Percentiles rank a stretch among this genome's conserved stretches.
phyloP scores from a whole-genome alignment of 1,284 basidiomycete species.

The Rhizopogon hawkerae region DNA sequence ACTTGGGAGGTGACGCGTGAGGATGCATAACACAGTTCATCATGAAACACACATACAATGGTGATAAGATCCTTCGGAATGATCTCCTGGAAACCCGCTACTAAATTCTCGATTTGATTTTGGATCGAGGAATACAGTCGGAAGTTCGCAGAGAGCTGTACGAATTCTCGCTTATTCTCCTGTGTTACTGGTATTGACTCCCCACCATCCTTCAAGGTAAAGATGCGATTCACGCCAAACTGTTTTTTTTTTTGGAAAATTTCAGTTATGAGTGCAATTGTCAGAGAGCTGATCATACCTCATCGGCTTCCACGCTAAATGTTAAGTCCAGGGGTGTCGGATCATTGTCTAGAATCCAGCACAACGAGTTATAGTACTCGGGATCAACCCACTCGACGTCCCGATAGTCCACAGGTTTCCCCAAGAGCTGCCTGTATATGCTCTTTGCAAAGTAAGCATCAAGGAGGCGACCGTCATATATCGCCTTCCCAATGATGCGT shows the following conservation, averaged over 20 bases:
- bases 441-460: slow-evolving; percentile 98
- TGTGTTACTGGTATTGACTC: slow-evolving; percentile 80
- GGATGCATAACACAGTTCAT: background rate
- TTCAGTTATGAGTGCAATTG: background rate
- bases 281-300: slow-evolving; percentile 44
- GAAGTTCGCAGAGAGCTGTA: slow-evolving; percentile 86
- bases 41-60: slow-evolving; percentile 45
- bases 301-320: slow-evolving; percentile 87
- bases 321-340: slow-evolving; percentile 79
- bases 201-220: slow-evolving; percentile 81
- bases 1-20: slow-evolving; percentile 41
- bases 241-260: slow-evolving; percentile 24
- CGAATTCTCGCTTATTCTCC: slow-evolving; percentile 96
- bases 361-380: slow-evolving; percentile 89
- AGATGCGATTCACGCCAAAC: slow-evolving; percentile 84
- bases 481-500: slow-evolving; percentile 93
- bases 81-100: slow-evolving; percentile 93
- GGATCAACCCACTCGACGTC: slow-evolving; percentile 97
- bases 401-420: slow-evolving; percentile 85
- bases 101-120: slow-evolving; percentile 90
- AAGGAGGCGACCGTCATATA: slow-evolving; percentile 89
- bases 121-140: slow-evolving; percentile 91
- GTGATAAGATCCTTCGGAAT: slow-evolving; percentile 80
- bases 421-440: slow-evolving; percentile 87
- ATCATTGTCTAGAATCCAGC: slow-evolving; percentile 89